Evolutionary conservation across 805 yeast species (phyloP), one percentile per base, ranked within the genome.

Genomic region (Candida oleophila): DNA sequence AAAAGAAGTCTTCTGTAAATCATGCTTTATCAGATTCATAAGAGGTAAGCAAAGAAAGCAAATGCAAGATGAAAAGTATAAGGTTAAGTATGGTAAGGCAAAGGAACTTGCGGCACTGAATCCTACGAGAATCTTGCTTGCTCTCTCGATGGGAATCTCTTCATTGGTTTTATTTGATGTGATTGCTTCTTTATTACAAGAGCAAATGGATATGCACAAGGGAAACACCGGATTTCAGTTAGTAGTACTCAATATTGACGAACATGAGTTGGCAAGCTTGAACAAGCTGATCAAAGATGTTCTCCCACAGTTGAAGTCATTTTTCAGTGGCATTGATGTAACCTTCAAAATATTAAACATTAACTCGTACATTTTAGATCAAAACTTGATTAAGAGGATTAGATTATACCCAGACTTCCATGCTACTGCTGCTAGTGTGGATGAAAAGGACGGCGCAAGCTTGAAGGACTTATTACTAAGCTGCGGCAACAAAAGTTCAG

Each of bases 41-140:
- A 75, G 85, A 47, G 83, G 88, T 20, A 91, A 91, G 62, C 90
- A 88, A 64, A 74, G 96, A 50, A 87, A 85, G 57, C 86, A 77
- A 57, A 82, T 92, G 89, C 73, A 69, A 60, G 79, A 76, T 52
- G 90, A 87, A 12, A 79, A 74, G 45, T 90, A 78, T 66, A 87
- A 88, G 58, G 91, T 87, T 19, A 78, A 83, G 55, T 89, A 70
- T 55, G 81, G 80, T 12, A 43, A 54, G 3, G 49, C 59, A 38
- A 68, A 60, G 12, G 47, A 60, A 2, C 21, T 5, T n/a, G 39
- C 40, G 7, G 30, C 28, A 3, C 20, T 12, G 3, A 22, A 18
- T 12, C 33, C 35, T 3, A 81, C 77, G 15, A 76, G 66, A 28
- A 76, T 85, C 0, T 56, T 87, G 22, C 59, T 89, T 3, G 80